Percentiles rank a stretch among this genome's conserved stretches.
Conservation (phyloP, 495 filamentous ascomycete species). For the Daldinia childiae region DNA sequence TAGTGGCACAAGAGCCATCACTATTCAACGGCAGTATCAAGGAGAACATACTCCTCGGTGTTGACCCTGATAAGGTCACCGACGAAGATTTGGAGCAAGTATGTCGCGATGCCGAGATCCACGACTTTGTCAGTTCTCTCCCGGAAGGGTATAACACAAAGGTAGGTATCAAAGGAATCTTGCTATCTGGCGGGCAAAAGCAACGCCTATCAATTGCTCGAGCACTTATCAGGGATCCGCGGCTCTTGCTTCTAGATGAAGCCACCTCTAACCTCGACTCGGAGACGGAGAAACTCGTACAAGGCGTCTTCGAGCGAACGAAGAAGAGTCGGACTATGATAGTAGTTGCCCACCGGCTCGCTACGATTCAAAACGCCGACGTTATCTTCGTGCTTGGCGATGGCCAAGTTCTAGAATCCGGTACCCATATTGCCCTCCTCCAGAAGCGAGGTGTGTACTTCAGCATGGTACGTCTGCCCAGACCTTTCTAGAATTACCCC, state of each 20-base stretch:
- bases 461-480: conserved; percentile 59
- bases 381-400: conserved; percentile 66
- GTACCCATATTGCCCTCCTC: conserved; percentile 60
- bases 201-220: conserved; percentile 80
- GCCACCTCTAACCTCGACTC: conserved; percentile 81
- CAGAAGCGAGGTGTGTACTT: conserved; percentile 63
- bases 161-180: conserved; percentile 70
- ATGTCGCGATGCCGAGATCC: conserved; percentile 65
- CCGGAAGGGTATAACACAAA: conserved; percentile 69
- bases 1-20: conserved; percentile 68
- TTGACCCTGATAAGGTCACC: conserved; percentile 51
- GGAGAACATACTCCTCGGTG: conserved; percentile 68
- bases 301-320: conserved; percentile 74
- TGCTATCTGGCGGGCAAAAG: conserved; percentile 80
- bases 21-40: conserved; percentile 69
- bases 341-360: conserved; percentile 74
- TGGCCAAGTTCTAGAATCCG: conserved; percentile 62
- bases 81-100: conserved; percentile 57
- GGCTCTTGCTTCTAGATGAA: conserved; percentile 80
- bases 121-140: conserved; percentile 66
- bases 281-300: conserved; percentile 76
- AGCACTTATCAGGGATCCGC: conserved; percentile 77
- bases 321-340: conserved; percentile 74
- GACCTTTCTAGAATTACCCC: conserved; percentile 9
- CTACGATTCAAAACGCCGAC: conserved; percentile 67